Evolutionary conservation across 2,329 filamentous ascomycete genomes (phyloP).

Genomic region (Bipolaris zeicola): DNA sequence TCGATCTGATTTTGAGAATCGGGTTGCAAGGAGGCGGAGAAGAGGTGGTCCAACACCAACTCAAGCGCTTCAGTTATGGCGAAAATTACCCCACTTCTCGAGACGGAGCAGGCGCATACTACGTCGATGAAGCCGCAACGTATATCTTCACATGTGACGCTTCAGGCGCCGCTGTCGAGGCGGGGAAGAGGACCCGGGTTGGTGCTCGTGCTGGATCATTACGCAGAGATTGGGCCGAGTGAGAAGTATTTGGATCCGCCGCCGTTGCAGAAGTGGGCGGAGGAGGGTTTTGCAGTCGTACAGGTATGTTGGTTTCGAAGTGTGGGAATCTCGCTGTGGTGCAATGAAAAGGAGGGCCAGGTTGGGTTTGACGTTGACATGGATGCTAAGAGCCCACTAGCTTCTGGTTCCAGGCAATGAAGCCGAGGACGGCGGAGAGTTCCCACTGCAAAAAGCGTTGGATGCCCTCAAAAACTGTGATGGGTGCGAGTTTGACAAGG

Average conservation of each 20-base stretch:
- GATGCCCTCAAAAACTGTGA: slow-evolving; percentile 29
- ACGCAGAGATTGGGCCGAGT: slow-evolving; percentile 34
- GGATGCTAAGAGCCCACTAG: slow-evolving; percentile 40
- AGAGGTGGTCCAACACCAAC: not conserved
- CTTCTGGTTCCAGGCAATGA: slow-evolving; percentile 48
- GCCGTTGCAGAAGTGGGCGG: slow-evolving; percentile 70
- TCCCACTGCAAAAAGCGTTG: slow-evolving; percentile 37
- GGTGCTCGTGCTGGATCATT: slow-evolving; percentile 52
- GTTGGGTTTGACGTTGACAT: not conserved
- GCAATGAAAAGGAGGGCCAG: slow-evolving; percentile 41
- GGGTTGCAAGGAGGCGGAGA: not conserved
- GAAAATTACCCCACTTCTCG: slow-evolving; percentile 16
- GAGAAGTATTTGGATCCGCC: slow-evolving; percentile 57
- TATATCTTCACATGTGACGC: slow-evolving; percentile 38
- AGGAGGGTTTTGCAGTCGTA: slow-evolving; percentile 69
- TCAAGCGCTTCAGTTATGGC: slow-evolving; percentile 13
- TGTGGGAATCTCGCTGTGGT: not conserved
- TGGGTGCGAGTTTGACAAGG: slow-evolving; percentile 32
- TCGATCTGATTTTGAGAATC: not conserved
- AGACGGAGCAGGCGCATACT: slow-evolving; percentile 1
- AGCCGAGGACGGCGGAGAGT: slow-evolving; percentile 40
- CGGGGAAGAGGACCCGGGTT: slow-evolving; percentile 56
- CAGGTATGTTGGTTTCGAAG: slow-evolving; percentile 43
- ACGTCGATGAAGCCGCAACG: slow-evolving; percentile 21
- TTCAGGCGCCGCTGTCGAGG: slow-evolving; percentile 57